A percentile compares a stretch with the other conserved stretches of the same genome.
Evolutionary conservation across 768 basidiomycete genomes (phyloP).

Genomic region (Russula abietina): DNA sequence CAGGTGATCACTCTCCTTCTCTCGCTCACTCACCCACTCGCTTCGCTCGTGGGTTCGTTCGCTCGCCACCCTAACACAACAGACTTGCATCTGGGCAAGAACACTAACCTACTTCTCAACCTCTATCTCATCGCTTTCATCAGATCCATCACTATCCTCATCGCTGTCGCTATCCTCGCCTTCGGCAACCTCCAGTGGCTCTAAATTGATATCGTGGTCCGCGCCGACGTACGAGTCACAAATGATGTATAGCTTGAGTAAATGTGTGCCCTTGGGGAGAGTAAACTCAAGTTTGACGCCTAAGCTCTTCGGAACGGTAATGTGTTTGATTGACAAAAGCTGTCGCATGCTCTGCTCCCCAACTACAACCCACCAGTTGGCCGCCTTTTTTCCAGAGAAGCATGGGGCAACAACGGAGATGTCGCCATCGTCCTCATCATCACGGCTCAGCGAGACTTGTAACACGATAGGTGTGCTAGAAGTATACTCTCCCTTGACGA

Average conservation of each 20-base stretch:
- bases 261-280: slow-evolving; percentile 75
- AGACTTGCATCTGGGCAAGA: background rate
- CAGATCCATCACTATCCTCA: slow-evolving; percentile 40
- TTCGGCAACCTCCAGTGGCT: slow-evolving; percentile 80
- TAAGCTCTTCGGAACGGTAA: slow-evolving; percentile 72
- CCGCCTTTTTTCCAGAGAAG: slow-evolving; percentile 86
- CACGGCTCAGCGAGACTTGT: slow-evolving; percentile 72
- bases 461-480: slow-evolving; percentile 80
- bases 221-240: slow-evolving; percentile 90
- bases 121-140: slow-evolving; percentile 55
- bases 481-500: slow-evolving; percentile 84
- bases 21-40: no score
- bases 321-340: slow-evolving; percentile 80
- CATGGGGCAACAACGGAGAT: slow-evolving; percentile 89
- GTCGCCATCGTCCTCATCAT: slow-evolving; percentile 61
- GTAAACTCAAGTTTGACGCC: slow-evolving; percentile 85
- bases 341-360: slow-evolving; percentile 79
- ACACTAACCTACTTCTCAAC: slow-evolving; percentile 31
- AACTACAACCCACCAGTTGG: slow-evolving; percentile 97
- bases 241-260: slow-evolving; percentile 82
- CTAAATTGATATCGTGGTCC: slow-evolving; percentile 84
- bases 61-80: no score
- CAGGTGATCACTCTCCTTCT: no score
- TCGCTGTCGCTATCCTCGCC: slow-evolving; percentile 83
- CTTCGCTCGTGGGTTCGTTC: no score